Percentiles rank a stretch among this genome's conserved stretches.
Evolutionary conservation across 176 grass and related monocot species (phyloP).

Genomic region (Triticum dicoccoides): DNA sequence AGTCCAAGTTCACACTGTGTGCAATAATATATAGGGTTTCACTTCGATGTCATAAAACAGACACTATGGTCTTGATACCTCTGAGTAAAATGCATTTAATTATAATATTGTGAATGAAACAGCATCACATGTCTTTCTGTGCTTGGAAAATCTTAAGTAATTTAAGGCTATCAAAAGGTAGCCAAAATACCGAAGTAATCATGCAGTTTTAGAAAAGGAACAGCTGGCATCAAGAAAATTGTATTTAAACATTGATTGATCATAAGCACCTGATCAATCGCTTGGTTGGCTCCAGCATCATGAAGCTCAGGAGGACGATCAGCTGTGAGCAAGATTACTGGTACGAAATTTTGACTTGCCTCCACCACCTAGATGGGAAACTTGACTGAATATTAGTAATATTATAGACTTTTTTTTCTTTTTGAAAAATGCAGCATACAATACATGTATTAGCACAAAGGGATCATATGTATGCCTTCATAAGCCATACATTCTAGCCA

Average conservation of each 20-base stretch:
- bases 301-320: conserved; percentile 95
- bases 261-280: conserved; percentile 78
- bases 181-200: neutral
- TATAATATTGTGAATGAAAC: conserved; percentile 3
- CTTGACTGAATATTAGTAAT: conserved; percentile 29
- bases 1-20: neutral
- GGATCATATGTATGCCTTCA: conserved; percentile 17
- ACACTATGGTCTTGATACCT: neutral
- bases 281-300: conserved; percentile 90
- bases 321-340: conserved; percentile 82
- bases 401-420: neutral
- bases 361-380: conserved; percentile 75
- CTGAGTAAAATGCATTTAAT: conserved; percentile 4
- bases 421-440: conserved; percentile 9
- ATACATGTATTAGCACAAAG: neutral
- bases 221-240: conserved; percentile 19
- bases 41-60: neutral
- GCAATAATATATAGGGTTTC: conserved; percentile 12
- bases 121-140: neutral
- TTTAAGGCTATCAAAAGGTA: neutral
- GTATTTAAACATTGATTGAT: conserved; percentile 21
- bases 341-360: conserved; percentile 84
- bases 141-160: neutral
- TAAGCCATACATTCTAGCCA: conserved; percentile 10
- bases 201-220: neutral